These are phyloP conservation scores for Pinus taeda DNA, from an alignment of 75 land plant species.

Conservation along the genomic window DNA sequence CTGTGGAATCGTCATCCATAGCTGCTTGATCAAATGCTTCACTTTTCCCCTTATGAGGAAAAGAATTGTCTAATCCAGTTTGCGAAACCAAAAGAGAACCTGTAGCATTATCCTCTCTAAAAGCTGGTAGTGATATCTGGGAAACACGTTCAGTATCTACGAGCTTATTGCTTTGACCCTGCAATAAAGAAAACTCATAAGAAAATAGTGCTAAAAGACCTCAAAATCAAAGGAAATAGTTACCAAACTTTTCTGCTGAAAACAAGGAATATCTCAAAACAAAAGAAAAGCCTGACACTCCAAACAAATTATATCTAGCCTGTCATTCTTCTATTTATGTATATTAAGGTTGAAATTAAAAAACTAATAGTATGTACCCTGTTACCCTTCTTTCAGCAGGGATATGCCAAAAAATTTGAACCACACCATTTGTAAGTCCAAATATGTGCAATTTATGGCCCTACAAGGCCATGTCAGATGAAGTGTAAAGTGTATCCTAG, in stretches of 20 bases:
- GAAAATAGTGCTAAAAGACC: background rate
- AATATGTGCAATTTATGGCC: no score
- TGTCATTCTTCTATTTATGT: background rate
- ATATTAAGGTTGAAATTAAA: background rate
- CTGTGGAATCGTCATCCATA: background rate
- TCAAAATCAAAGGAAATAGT: background rate
- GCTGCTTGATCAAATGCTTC: background rate
- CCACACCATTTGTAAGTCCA: no score
- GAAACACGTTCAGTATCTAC: background rate
- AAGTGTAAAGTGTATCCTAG: no score
- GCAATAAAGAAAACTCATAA: background rate
- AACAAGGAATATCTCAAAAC: constrained; percentile 1
- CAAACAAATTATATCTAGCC: background rate
- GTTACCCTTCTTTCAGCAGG: no score
- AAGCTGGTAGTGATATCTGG: background rate
- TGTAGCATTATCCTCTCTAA: background rate
- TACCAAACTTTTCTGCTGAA: background rate
- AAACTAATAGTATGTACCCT: background rate
- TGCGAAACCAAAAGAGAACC: background rate
- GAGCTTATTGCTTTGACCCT: background rate
- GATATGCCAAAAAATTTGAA: no score
- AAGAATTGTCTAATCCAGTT: background rate
- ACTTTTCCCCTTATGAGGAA: background rate
- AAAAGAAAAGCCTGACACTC: background rate
- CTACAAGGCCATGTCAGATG: no score